Base-by-base conservation (phyloP, 208 protist species). In the Crithidia thermophila region DNA sequence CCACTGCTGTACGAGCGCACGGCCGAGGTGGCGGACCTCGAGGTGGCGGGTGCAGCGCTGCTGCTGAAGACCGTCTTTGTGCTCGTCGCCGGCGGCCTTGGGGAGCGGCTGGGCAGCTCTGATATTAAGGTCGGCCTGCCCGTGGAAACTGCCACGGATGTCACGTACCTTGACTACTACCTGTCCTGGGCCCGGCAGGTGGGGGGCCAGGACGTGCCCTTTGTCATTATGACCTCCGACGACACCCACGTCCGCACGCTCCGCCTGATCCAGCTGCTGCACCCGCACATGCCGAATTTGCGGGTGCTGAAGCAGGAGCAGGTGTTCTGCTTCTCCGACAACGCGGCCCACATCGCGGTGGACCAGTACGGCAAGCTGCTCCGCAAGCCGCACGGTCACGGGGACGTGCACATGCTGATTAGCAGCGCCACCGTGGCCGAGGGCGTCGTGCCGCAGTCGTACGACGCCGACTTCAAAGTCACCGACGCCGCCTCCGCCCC, bases 181-280 rank as follows among this genome's bases (percentile, higher is more conserved):
- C 60, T 89, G 33, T 20, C 52, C 9, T 92, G 87, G 87, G 77
- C 81, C 20, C 66, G 61, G 23, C 58, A 70, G 47, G 68, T 84
- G 0, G 84, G 73, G 4, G 84, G 81, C 0, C 47, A 27, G 3
- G 62, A 81, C 10, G 72, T 65, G 10, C 94, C 91, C 0, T 91
- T 98, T 67, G 92, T 95, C 53, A 97, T 98, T 56, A 98, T 98
- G 96, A 98, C 95, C 28, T 97, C 91, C 1, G 81, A 85, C 57
- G 94, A 98, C 74, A 98, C 96, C 21, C 86, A 98, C 76, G 75
- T 42, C 10, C 62, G 61, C 25, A 98, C 96, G 7, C 50, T 85
- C n/a, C 52, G 75, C 28, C 77, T 98, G 30, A 70, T 98, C 5
- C 21, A 71, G 36, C 21, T 46, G 37, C 34, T 97, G 66, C 45